Evolutionary conservation across 345 rosid species (phyloP).

Genomic region (Syzygium grande): DNA sequence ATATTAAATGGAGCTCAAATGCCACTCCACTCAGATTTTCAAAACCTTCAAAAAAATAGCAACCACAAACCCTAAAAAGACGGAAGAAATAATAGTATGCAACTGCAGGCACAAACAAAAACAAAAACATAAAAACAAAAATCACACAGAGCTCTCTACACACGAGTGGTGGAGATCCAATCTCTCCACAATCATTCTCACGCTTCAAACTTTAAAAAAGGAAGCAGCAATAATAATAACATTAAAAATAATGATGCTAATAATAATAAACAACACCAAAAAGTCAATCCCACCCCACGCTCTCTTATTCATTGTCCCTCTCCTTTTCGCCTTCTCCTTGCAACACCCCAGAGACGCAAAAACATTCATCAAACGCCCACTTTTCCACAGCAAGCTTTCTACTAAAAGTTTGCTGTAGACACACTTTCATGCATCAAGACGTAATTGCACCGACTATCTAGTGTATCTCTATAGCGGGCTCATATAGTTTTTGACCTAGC

Average conservation of each 20-base stretch:
- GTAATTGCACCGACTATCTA: neutral
- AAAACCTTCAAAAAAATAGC: constrained; percentile 16
- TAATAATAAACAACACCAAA: neutral
- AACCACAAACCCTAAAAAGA: constrained; percentile 32
- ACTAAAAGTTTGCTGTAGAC: neutral
- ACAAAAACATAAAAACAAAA: neutral
- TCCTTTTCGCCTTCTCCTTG: neutral
- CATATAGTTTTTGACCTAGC: neutral
- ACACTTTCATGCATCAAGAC: constrained; percentile 1
- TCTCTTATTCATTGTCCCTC: neutral
- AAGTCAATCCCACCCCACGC: neutral
- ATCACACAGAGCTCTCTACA: constrained; percentile 11
- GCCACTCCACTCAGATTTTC: constrained; percentile 6
- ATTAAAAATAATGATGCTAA: neutral
- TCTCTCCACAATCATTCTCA: constrained; percentile 2
- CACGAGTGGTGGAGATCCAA: constrained; percentile 42
- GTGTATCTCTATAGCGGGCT: neutral
- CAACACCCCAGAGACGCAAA: neutral
- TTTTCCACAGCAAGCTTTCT: neutral
- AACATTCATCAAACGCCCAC: neutral
- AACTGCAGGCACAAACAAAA: constrained; percentile 6
- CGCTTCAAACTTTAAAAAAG: neutral
- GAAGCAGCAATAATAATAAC: neutral
- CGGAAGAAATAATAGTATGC: constrained; percentile 1
- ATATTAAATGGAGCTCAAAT: constrained; percentile 2